These are phyloP conservation scores for Saturnispora ahearnii DNA, from an alignment of 805 yeast species.

Conservation along the genomic window DNA sequence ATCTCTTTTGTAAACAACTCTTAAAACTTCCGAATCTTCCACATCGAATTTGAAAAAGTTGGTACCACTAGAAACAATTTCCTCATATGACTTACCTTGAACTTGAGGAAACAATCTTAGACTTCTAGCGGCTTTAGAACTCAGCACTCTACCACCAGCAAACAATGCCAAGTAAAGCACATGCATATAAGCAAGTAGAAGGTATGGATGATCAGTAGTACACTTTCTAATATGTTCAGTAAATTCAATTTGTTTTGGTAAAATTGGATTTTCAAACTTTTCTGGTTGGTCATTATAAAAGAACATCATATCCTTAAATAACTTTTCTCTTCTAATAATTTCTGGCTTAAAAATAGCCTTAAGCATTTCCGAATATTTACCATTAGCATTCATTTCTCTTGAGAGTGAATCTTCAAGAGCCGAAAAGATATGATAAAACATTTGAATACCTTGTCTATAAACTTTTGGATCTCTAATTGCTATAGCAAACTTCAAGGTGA, in stretches of 20 bases:
- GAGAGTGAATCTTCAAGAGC: slow-evolving; percentile 49
- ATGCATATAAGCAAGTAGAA: slow-evolving; percentile 73
- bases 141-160: slow-evolving; percentile 76
- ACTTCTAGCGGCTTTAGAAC: slow-evolving; percentile 56
- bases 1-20: slow-evolving; percentile 61
- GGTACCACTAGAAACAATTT: slow-evolving; percentile 53
- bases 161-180: slow-evolving; percentile 77
- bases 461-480: slow-evolving; percentile 69
- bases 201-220: slow-evolving; percentile 55
- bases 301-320: slow-evolving; percentile 56
- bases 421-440: slow-evolving; percentile 59
- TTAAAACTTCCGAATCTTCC: slow-evolving; percentile 55
- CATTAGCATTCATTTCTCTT: slow-evolving; percentile 34
- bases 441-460: slow-evolving; percentile 73
- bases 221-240: slow-evolving; percentile 48
- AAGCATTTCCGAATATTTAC: slow-evolving; percentile 40
- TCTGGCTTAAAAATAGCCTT: slow-evolving; percentile 60
- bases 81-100: slow-evolving; percentile 55
- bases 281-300: slow-evolving; percentile 46
- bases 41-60: slow-evolving; percentile 61
- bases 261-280: slow-evolving; percentile 49
- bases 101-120: slow-evolving; percentile 69
- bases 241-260: slow-evolving; percentile 54
- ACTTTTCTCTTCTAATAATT: slow-evolving; percentile 49
- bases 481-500: slow-evolving; percentile 61